Percentiles rank a stretch among this genome's conserved stretches.
Evolutionary conservation across 345 rosid species (phyloP).

Genomic region (Rhodamnia rubescens): DNA sequence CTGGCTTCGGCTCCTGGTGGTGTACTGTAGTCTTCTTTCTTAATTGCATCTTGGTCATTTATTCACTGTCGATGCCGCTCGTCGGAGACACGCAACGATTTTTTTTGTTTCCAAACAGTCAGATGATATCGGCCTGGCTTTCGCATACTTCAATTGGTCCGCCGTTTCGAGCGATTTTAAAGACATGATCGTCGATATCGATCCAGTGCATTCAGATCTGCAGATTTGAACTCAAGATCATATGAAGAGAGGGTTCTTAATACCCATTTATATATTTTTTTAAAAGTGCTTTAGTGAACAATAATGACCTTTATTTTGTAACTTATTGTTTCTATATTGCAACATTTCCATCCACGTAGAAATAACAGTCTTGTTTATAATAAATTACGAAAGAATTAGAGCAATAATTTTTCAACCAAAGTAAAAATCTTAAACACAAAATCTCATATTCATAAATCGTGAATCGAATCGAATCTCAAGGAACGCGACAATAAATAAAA

Average conservation of each 20-base stretch:
- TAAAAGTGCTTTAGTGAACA: too few relatives aligned
- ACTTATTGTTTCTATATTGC: background rate
- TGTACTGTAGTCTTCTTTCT: background rate
- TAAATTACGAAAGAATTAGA: background rate
- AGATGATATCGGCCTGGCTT: background rate
- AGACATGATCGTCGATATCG: background rate
- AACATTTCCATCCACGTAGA: background rate
- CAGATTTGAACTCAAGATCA: background rate
- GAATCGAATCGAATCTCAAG: background rate
- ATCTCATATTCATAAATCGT: background rate
- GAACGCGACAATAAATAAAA: accelerated
- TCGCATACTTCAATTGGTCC: background rate
- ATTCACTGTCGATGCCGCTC: background rate
- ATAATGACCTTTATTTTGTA: too few relatives aligned
- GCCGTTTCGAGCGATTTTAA: background rate
- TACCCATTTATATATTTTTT: too few relatives aligned
- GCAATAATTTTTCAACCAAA: accelerated
- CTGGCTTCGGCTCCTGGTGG: background rate
- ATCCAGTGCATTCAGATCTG: background rate
- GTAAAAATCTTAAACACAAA: background rate
- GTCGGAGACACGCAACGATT: background rate
- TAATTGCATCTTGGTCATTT: background rate
- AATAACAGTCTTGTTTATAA: background rate
- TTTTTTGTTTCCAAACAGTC: background rate
- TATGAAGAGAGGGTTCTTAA: background rate